Evolutionary conservation across 1,284 basidiomycete genomes (phyloP), one percentile per base, ranked within the genome.

Genomic region (Phellinidium pouzarii): DNA sequence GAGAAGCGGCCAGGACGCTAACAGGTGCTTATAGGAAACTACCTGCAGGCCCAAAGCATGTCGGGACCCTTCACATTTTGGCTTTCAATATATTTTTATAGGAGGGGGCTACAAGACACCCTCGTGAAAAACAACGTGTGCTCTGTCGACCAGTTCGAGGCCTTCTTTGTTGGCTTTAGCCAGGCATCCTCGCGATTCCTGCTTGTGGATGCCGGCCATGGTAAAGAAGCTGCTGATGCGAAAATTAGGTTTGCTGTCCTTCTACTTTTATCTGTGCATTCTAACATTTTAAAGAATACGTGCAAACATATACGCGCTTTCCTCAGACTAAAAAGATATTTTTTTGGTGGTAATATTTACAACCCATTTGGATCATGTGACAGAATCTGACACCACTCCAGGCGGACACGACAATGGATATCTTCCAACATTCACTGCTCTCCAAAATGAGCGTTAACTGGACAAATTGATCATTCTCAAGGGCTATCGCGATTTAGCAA

Each of bases 281-380:
- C 54, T 43, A 23, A 45, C 41, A 8, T 23, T 19, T 19, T 29
- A 20, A 60, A 90, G 88, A 88, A 65, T 81, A 87, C 63, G 67
- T 91, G 36, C 76, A 83, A 65, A 83, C 86, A n/a, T 90, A 82
- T 64, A 72, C 78, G 43, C 75, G 77, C 54, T 83, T 91, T 61
- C 78, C 82, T 7, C 87, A 91, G 64, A 90, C 84, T 29, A 70
- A 83, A 44, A 79, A 80, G 45, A 71, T 91, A 42, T 84, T 89
- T 65, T 76, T 88, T 62, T 80, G 79, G 48, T 81, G 86, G 82
- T 60, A 61, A 75, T 60, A 27, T 34, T 37, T 29, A 36, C n/a
- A 3, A 11, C 27, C 12, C 9, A 17, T 9, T 20, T 23, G 14
- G 6, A n/a, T 20, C 4, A 23, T n/a, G n/a, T 7, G 31, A 38